phyloP scores from a whole-genome alignment of 208 protist species.

The Trypanosoma theileri region DNA sequence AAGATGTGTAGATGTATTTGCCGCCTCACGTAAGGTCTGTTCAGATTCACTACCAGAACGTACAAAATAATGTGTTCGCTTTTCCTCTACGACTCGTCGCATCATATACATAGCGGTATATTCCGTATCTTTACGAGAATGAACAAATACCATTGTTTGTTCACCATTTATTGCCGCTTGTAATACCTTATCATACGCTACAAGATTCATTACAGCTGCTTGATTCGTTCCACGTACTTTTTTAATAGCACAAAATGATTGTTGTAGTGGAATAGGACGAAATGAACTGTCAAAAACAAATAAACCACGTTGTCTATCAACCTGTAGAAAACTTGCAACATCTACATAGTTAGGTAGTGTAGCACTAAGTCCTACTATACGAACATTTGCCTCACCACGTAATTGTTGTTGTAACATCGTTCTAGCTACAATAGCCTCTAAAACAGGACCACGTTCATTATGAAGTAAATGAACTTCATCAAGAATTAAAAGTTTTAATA shows the following conservation, averaged over 20 bases:
- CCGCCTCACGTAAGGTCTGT: constrained; percentile 81
- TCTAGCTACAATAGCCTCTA: constrained; percentile 98
- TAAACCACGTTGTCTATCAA: constrained; percentile 91
- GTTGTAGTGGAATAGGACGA: constrained; percentile 97
- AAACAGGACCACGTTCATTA: constrained; percentile 98
- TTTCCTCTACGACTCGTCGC: constrained; percentile 89
- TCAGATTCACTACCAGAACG: constrained; percentile 75
- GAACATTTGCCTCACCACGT: constrained; percentile 81
- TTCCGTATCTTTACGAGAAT: constrained; percentile 98
- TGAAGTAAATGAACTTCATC: constrained; percentile 99
- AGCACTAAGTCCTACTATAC: constrained; percentile 99
- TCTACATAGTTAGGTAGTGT: constrained; percentile 99
- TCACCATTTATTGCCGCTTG: constrained; percentile 84
- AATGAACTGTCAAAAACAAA: constrained; percentile 96
- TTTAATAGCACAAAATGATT: constrained; percentile 98
- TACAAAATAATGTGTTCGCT: constrained; percentile 90
- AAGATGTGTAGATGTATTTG: constrained; percentile 23
- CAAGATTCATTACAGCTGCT: constrained; percentile 96
- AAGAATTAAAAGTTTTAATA: constrained; percentile 94
- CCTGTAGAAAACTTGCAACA: constrained; percentile 98
- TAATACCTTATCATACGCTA: constrained; percentile 97
- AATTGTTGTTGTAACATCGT: constrained; percentile 89
- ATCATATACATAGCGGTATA: constrained; percentile 93
- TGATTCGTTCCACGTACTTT: constrained; percentile 94
- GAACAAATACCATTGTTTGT: constrained; percentile 99